A percentile compares a stretch with the other conserved stretches of the same genome.
These are phyloP conservation scores for Apodospora peruviana DNA, from an alignment of 495 filamentous ascomycete genomes.

Conservation along the genomic window DNA sequence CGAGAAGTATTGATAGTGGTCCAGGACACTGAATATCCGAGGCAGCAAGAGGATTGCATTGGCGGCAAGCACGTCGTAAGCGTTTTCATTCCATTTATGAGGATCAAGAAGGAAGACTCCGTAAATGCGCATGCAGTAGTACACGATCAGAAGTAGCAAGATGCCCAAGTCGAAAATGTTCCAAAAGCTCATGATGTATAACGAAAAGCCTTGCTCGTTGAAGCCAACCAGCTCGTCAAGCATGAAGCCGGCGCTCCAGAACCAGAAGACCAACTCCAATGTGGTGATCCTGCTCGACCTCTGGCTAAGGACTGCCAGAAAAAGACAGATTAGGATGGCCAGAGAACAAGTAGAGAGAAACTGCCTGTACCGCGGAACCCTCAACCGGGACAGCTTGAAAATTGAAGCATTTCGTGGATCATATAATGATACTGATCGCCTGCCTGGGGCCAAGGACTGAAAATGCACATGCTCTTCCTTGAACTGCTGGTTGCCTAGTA, in stretches of 20 bases:
- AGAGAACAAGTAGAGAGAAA: constrained; percentile 82
- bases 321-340: constrained; percentile 74
- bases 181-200: constrained; percentile 97
- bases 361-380: constrained; percentile 85
- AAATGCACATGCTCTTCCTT: constrained; percentile 31
- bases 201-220: constrained; percentile 87
- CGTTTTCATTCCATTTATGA: constrained; percentile 64
- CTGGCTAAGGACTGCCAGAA: constrained; percentile 65
- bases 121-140: constrained; percentile 83
- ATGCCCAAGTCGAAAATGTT: constrained; percentile 91
- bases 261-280: constrained; percentile 85
- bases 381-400: constrained; percentile 82
- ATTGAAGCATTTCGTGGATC: constrained; percentile 81
- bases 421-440: constrained; percentile 80
- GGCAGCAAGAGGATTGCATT: constrained; percentile 87
- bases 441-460: constrained; percentile 30
- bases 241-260: constrained; percentile 96
- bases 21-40: constrained; percentile 81
- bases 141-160: constrained; percentile 75
- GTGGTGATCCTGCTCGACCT: constrained; percentile 70
- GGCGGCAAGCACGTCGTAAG: constrained; percentile 84
- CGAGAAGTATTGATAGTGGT: constrained; percentile 93
- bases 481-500: constrained; percentile 34
- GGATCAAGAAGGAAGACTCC: constrained; percentile 72
- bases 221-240: constrained; percentile 91